Evolutionary conservation across 495 filamentous ascomycete species (phyloP).

Genomic region (Penicillium simplicissimum): DNA sequence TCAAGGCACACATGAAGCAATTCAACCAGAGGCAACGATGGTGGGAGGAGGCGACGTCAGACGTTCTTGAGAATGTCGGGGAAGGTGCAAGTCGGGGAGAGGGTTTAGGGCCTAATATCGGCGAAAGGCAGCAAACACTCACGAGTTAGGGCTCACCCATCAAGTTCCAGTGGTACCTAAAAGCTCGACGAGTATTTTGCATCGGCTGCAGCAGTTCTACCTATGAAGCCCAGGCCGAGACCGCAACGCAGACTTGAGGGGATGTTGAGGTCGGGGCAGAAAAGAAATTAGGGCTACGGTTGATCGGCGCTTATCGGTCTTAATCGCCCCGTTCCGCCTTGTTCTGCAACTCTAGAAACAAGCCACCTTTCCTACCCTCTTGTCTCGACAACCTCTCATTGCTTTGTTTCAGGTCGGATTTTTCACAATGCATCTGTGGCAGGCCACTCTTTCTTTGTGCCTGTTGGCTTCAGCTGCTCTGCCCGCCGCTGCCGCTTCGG

Average conservation of each 20-base stretch:
- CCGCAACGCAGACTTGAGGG: slow-evolving; percentile 11
- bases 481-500: slow-evolving; percentile 61
- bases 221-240: slow-evolving; percentile 3
- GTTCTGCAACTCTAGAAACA: slow-evolving; percentile 28
- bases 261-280: slow-evolving; percentile 27
- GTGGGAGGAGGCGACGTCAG: slow-evolving; percentile 20
- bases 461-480: slow-evolving; percentile 42
- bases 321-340: slow-evolving; percentile 27
- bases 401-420: slow-evolving; percentile 11
- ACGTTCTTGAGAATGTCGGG: slow-evolving; percentile 10
- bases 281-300: slow-evolving; percentile 39
- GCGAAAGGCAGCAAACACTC: slow-evolving; percentile 14
- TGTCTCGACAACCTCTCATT: slow-evolving; percentile 10
- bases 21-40: slow-evolving; percentile 5
- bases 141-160: slow-evolving; percentile 15
- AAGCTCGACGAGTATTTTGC: neutral
- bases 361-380: slow-evolving; percentile 15
- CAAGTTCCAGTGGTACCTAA: neutral
- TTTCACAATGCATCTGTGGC: slow-evolving; percentile 46
- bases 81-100: slow-evolving; percentile 15
- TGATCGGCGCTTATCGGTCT: slow-evolving; percentile 35
- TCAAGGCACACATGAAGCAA: neutral
- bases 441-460: slow-evolving; percentile 40
- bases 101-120: slow-evolving; percentile 23
- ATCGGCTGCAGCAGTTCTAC: neutral